Evolutionary conservation across 2,329 filamentous ascomycete species (phyloP).

Genomic region (Thelonectria blattea): DNA sequence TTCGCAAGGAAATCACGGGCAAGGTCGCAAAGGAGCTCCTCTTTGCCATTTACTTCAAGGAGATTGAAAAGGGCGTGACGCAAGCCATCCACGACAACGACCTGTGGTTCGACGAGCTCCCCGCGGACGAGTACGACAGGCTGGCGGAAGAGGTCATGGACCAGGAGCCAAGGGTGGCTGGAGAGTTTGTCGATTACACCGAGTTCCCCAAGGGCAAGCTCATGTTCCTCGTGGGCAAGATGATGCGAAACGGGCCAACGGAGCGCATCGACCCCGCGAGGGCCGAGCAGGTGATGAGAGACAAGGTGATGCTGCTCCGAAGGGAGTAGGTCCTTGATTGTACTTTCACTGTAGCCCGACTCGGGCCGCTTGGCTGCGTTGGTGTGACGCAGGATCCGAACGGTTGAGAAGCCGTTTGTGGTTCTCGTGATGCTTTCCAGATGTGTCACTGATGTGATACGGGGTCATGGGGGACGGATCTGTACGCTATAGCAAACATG

Average conservation of each 20-base stretch:
- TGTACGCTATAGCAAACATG: constrained; percentile 33
- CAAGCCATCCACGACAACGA: constrained; percentile 53
- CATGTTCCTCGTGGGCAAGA: constrained; percentile 65
- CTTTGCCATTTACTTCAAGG: constrained; percentile 57
- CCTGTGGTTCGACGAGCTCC: constrained; percentile 62
- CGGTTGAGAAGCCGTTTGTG: constrained; percentile 11
- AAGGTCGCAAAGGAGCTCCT: constrained; percentile 65
- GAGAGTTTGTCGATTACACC: constrained; percentile 51
- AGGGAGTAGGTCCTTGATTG: constrained; percentile 20
- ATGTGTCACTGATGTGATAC: constrained; percentile 28
- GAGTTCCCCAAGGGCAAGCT: constrained; percentile 63
- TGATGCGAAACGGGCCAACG: constrained; percentile 60
- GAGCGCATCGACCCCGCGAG: constrained; percentile 60
- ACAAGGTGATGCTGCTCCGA: constrained; percentile 37
- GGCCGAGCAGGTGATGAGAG: constrained; percentile 55
- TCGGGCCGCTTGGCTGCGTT: constrained; percentile 21
- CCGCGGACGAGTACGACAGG: constrained; percentile 52
- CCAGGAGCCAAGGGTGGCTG: constrained; percentile 54
- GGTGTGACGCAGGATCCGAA: constrained; percentile 26
- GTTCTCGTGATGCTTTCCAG: constrained; percentile 26
- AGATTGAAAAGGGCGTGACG: constrained; percentile 51
- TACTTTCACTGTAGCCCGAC: constrained; percentile 20
- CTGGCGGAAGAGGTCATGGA: constrained; percentile 53
- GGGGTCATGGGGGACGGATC: constrained; percentile 11
- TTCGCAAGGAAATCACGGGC: constrained; percentile 57